Conservation (phyloP, 202 grass and related monocot species). For the Schoenoplectus triqueter region DNA sequence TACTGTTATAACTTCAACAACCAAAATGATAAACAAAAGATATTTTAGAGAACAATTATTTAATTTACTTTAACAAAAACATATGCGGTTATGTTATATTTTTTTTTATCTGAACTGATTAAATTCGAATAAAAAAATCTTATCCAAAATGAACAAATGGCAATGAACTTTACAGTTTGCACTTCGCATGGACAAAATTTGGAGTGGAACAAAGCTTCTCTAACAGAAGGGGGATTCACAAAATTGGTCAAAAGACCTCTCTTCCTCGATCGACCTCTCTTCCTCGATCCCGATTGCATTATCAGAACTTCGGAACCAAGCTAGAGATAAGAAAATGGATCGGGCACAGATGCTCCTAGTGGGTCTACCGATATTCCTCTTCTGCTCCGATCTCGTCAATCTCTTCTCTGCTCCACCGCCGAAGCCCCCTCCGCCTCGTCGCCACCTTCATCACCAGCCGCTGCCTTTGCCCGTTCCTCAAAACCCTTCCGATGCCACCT, state of each 20-base stretch:
- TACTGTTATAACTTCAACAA: background rate
- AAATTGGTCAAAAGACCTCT: background rate
- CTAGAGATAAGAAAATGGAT: constrained; percentile 65
- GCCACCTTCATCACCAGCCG: constrained; percentile 16
- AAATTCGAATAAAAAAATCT: no score
- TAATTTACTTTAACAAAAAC: no score
- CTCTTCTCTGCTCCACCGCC: constrained; percentile 71
- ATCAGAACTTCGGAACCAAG: constrained; percentile 22
- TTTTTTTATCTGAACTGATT: no score
- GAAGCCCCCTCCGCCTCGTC: constrained; percentile 38
- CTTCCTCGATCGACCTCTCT: background rate
- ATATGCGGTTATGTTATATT: no score
- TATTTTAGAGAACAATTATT: background rate
- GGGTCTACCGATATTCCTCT: constrained; percentile 84
- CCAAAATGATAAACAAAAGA: background rate
- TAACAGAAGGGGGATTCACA: background rate
- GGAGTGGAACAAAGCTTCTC: background rate
- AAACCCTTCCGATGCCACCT: constrained; percentile 46
- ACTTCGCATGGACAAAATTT: background rate
- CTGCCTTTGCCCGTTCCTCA: constrained; percentile 23
- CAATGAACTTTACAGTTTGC: background rate
- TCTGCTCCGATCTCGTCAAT: constrained; percentile 85
- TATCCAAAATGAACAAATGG: background rate
- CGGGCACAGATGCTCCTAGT: constrained; percentile 82
- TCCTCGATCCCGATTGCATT: background rate